Base-by-base conservation (phyloP, 768 basidiomycete species). In the Leccinum incarnatum region DNA sequence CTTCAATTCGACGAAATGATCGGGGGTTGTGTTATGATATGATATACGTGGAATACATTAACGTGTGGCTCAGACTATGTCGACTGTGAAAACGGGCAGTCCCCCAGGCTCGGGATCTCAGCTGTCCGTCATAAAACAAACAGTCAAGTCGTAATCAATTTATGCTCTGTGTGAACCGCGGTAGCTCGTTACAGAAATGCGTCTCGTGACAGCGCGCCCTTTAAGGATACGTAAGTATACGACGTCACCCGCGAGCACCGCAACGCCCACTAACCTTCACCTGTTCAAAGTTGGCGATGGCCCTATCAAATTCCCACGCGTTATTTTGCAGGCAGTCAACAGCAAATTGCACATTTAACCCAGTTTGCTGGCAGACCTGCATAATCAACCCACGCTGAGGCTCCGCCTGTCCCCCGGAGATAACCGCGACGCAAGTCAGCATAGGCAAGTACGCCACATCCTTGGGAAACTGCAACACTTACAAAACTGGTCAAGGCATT, bases 251-350 rank as follows among this genome's bases (percentile, higher is more conserved):
- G 27, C 21, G 42, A 54, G 23, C 58, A 52, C 53, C 47, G 12
- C 12, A 19, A 2, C 4, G 42, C 62, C 52, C 54, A 76, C 85
- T 58, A 62, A 91, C 91, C 83, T 90, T 91, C 66, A 98, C 89
- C 70, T 90, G 81, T 67, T 93, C 86, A 73, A 94, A 98, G 68
- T 96, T 95, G 52, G 81, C 80, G 25, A 93, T 68, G 0, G 97
- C 97, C 58, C 81, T 79, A 48, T 86, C 85, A 53, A 91, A 65
- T 69, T 95, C 84, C 95, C 95, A 98, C 8, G 77, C 84, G 68
- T 95, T 97, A 51, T 85, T 86, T 64, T 83, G 78, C 59, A 98
- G 73, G 69, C 96, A 98, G 59, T 97, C 87, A n/a, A 88, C 76
- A 6, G 93, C 83, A 67, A 85, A 96, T 64, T 83, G 80, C 15